Base-by-base conservation (phyloP, 176 grass and related monocot species). In the Raddia guianensis region DNA sequence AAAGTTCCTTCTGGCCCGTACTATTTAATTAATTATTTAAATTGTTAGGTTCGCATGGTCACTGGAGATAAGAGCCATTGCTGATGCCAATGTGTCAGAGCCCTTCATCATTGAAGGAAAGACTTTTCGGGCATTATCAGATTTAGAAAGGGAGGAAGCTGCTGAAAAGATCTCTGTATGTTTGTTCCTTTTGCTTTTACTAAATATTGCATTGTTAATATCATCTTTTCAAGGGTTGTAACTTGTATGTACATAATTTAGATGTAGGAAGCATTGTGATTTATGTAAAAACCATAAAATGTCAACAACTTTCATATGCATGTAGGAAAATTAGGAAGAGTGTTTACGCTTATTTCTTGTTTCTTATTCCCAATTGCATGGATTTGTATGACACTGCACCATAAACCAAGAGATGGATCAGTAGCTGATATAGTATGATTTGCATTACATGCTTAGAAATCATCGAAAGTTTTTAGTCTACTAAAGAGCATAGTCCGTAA, bases 21-120 rank as follows among this genome's bases (percentile, higher is more conserved):
- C 2, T 52, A 47, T 47, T 63, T 10, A 57, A 15, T 34, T 65
- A 0, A 45, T 60, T 51, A 53, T 89, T 85, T 73, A 33, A 67
- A 82, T 67, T 82, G 48, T 57, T 77, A 98, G 95, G 95, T 98
- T 52, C 92, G 95, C 33, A 98, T 98, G 95, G 86, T 93, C 60
- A 98, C 95, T 12, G 95, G 95, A 19, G 95, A 98, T 77, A 98
- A 98, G 88, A 90, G 92, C 95, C 65, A 98, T 98, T 77, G 90
- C 95, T 35, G 92, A 98, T 87, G 78, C 81, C 3, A 88, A 95
- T 66, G 95, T 83, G 53, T 83, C 70, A 5, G 86, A 98, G 57
- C 92, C 92, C 63, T 33, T 56, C 52, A 53, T 95, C 35, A 98
- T 98, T 35, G 95, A 98, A 79, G 96, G 95, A 61, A 95, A 79